Evolutionary conservation across 768 basidiomycete species (phyloP).

Genomic region (Filobasidium floriforme): DNA sequence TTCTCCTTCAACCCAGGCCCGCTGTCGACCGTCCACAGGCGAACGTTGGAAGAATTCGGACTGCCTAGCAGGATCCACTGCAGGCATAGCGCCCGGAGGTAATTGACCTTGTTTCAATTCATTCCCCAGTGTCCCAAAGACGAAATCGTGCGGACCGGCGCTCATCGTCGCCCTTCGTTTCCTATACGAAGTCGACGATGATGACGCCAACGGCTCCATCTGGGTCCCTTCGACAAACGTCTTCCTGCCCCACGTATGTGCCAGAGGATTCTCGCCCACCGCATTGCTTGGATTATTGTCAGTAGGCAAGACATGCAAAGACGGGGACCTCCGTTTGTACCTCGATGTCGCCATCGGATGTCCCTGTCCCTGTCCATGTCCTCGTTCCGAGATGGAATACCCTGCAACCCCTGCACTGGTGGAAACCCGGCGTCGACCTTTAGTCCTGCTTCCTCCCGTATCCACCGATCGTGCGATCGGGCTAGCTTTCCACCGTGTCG

Average conservation of each 20-base stretch:
- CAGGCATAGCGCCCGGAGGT: conserved; percentile 14
- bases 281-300: not conserved
- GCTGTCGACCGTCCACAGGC: not conserved
- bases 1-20: not conserved
- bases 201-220: too few relatives aligned
- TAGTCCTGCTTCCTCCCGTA: not conserved
- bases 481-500: not conserved
- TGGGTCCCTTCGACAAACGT: too few relatives aligned
- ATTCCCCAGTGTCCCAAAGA: not conserved
- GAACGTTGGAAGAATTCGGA: not conserved
- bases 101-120: not conserved
- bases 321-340: not conserved
- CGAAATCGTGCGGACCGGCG: not conserved
- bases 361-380: not conserved
- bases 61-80: conserved; percentile 1
- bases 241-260: conserved; percentile 1
- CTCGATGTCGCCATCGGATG: not conserved
- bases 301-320: not conserved
- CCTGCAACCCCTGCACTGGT: not conserved
- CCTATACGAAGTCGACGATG: not conserved
- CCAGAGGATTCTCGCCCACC: not conserved
- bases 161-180: not conserved
- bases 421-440: not conserved
- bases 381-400: conserved; percentile 1
- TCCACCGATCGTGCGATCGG: not conserved